phyloP scores from a whole-genome alignment of 257 asterid genomes.

The Leptodermis oblonga region DNA sequence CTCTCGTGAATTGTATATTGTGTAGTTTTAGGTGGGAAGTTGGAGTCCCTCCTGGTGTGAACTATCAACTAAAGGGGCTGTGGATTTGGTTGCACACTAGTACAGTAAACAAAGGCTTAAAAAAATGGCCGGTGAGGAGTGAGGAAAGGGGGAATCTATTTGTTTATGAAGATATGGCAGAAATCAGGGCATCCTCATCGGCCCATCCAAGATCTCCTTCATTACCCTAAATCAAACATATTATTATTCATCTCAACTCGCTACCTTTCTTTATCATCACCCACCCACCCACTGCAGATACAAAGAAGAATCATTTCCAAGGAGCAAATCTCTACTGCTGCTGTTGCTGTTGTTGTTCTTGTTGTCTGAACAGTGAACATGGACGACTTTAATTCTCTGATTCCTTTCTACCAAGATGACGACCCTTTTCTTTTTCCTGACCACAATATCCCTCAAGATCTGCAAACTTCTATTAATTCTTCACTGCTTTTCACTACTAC shows the following conservation, averaged over 20 bases:
- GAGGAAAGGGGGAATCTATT: neutral
- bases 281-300: neutral
- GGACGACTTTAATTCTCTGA: slow-evolving; percentile 15
- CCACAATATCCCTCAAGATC: slow-evolving; percentile 23
- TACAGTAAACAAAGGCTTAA: slow-evolving; percentile 6
- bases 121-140: slow-evolving; percentile 10
- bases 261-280: neutral
- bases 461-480: neutral
- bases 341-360: no score
- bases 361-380: slow-evolving; percentile 9
- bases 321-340: neutral
- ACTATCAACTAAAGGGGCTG: neutral
- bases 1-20: no score
- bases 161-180: slow-evolving; percentile 13
- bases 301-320: neutral
- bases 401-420: slow-evolving; percentile 17
- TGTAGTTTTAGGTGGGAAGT: slow-evolving; percentile 9
- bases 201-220: slow-evolving; percentile 18
- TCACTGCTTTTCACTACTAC: neutral
- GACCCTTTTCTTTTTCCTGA: slow-evolving; percentile 10
- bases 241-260: neutral
- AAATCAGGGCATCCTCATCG: slow-evolving; percentile 18
- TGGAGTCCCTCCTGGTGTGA: slow-evolving; percentile 14
- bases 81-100: slow-evolving; percentile 12
- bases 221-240: slow-evolving; percentile 18